phyloP scores from a whole-genome alignment of 1,284 basidiomycete species.

The Caloboletus firmus region DNA sequence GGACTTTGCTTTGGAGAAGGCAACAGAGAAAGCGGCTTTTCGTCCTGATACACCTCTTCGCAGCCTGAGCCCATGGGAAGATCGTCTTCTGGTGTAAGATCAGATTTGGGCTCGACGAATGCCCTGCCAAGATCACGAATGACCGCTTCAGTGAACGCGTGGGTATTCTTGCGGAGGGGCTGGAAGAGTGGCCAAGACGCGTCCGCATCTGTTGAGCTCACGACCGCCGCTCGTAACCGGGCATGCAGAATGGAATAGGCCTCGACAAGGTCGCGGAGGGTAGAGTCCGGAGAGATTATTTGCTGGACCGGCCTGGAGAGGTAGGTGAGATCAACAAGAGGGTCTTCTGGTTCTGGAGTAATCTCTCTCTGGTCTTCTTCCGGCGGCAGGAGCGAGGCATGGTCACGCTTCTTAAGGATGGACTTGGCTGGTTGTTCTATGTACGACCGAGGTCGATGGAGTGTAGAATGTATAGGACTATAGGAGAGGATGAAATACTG shows the following conservation, averaged over 20 bases:
- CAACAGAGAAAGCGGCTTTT: constrained; percentile 39
- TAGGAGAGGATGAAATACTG: constrained; percentile 51
- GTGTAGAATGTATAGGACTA: constrained; percentile 33
- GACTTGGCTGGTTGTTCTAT: constrained; percentile 52
- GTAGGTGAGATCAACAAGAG: constrained; percentile 61
- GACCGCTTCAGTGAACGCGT: constrained; percentile 52
- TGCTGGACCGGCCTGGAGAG: constrained; percentile 58
- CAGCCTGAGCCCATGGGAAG: constrained; percentile 12
- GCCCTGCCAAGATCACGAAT: constrained; percentile 64
- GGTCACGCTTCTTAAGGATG: constrained; percentile 58
- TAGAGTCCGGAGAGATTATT: constrained; percentile 50
- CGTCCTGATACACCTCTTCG: constrained; percentile 29
- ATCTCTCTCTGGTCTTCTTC: constrained; percentile 53
- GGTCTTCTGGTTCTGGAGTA: constrained; percentile 70
- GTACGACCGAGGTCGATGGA: constrained; percentile 37
- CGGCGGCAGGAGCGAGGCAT: constrained; percentile 37
- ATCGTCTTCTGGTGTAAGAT: constrained; percentile 32
- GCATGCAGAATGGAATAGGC: constrained; percentile 68
- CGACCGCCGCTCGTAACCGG: constrained; percentile 54
- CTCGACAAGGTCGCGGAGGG: constrained; percentile 60
- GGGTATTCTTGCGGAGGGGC: constrained; percentile 55
- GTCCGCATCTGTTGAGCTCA: constrained; percentile 50
- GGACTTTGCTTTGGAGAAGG: constrained; percentile 53
- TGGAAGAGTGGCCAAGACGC: constrained; percentile 69
- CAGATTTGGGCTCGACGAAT: constrained; percentile 52